These are phyloP conservation scores for Mycena citricolor DNA, from an alignment of 1,284 basidiomycete species.

Conservation along the genomic window DNA sequence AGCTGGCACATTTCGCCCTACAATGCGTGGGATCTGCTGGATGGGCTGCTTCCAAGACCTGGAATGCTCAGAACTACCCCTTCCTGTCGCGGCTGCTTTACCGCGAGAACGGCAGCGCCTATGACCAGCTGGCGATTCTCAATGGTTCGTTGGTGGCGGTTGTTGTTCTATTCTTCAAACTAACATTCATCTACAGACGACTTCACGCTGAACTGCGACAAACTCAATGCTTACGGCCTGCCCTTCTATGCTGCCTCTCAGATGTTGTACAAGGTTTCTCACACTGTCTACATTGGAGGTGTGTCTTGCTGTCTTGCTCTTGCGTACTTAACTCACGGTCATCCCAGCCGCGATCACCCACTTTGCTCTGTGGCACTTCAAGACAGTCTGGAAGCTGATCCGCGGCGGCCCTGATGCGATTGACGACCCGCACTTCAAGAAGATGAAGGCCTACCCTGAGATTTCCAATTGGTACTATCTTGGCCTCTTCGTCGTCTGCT, in stretches of 20 bases:
- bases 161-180: neutral
- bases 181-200: constrained; percentile 26
- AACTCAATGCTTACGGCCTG: constrained; percentile 41
- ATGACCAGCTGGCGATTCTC: constrained; percentile 33
- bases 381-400: constrained; percentile 33
- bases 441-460: constrained; percentile 47
- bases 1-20: no score
- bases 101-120: constrained; percentile 34
- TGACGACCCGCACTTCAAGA: constrained; percentile 42
- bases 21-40: no score
- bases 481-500: constrained; percentile 41
- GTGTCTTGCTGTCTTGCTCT: no score
- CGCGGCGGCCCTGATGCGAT: constrained; percentile 23
- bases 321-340: neutral
- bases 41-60: no score
- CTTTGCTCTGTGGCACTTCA: constrained; percentile 41
- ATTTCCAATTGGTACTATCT: constrained; percentile 61
- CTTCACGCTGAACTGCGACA: constrained; percentile 41
- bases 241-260: constrained; percentile 38
- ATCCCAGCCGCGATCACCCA: constrained; percentile 35
- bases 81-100: constrained; percentile 36
- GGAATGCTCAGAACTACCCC: no score
- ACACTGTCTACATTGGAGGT: constrained; percentile 33
- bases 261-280: constrained; percentile 30
- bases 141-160: constrained; percentile 25